Conservation (phyloP, 2,329 filamentous ascomycete genomes). For the Exophiala lecanii-corni region DNA sequence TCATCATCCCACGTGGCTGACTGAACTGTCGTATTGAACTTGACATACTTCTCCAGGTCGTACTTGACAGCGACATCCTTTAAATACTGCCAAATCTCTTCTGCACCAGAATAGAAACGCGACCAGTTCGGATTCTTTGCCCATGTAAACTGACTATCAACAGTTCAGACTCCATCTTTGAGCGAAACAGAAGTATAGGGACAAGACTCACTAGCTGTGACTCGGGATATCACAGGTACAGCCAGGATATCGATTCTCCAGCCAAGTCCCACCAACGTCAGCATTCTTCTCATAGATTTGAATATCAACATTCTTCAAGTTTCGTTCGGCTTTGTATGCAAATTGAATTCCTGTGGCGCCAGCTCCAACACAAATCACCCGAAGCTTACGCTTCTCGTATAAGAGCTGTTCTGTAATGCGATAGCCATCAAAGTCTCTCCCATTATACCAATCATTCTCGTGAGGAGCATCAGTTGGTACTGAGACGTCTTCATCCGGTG, state of each 20-base stretch:
- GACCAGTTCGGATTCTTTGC: slow-evolving; percentile 36
- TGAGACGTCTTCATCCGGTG: slow-evolving; percentile 16
- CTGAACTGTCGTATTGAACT: slow-evolving; percentile 23
- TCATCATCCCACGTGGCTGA: slow-evolving; percentile 25
- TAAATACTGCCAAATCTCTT: slow-evolving; percentile 30
- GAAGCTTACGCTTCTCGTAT: slow-evolving; percentile 14
- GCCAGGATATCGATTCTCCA: slow-evolving; percentile 31
- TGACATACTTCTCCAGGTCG: slow-evolving; percentile 27
- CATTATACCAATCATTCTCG: slow-evolving; percentile 20
- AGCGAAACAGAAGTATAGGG: no score
- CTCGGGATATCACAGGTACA: slow-evolving; percentile 39
- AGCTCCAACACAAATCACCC: slow-evolving; percentile 24
- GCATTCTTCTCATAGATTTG: slow-evolving; percentile 29
- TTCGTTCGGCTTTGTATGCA: slow-evolving; percentile 24
- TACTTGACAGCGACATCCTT: slow-evolving; percentile 27
- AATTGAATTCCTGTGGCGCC: slow-evolving; percentile 32
- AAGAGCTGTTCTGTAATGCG: slow-evolving; percentile 16
- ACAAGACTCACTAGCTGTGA: slow-evolving; percentile 43
- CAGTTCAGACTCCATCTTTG: slow-evolving; percentile 12
- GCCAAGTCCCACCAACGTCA: slow-evolving; percentile 32
- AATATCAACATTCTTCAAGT: slow-evolving; percentile 23
- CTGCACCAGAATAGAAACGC: slow-evolving; percentile 25
- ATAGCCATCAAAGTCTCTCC: slow-evolving; percentile 21
- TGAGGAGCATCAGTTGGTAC: slow-evolving; percentile 18
- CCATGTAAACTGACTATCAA: slow-evolving; percentile 43